Evolutionary conservation across 495 filamentous ascomycete genomes (phyloP).

Genomic region (Talaromyces borbonicus): DNA sequence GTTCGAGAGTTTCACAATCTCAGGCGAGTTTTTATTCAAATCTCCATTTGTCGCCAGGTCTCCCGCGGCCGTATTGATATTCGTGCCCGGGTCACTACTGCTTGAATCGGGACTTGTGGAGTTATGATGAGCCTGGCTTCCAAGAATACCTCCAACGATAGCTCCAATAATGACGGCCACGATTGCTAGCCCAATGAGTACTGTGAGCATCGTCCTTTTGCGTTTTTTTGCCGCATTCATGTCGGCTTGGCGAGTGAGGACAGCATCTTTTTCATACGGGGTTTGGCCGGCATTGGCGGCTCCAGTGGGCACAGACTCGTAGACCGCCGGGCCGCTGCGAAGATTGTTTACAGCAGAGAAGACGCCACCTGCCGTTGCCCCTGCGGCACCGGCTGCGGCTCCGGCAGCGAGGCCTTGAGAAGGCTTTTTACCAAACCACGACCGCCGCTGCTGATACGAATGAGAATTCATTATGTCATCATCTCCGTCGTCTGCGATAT

Average conservation of each 20-base stretch:
- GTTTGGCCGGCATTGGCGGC: constrained; percentile 18
- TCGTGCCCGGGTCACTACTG: constrained; percentile 8
- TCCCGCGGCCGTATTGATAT: constrained; percentile 19
- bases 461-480: constrained; percentile 52
- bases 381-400: constrained; percentile 38
- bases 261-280: constrained; percentile 42
- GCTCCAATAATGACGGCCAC: constrained; percentile 69
- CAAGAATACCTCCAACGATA: constrained; percentile 61
- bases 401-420: constrained; percentile 22
- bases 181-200: constrained; percentile 51
- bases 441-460: constrained; percentile 20
- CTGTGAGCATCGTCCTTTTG: constrained; percentile 61
- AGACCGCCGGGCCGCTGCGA: constrained; percentile 23
- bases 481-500: constrained; percentile 78
- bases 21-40: constrained; percentile 58
- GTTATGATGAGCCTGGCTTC: constrained; percentile 29
- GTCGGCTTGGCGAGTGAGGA: constrained; percentile 38
- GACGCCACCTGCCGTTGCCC: constrained; percentile 46
- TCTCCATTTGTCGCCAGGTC: constrained; percentile 53
- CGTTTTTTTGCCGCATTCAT: constrained; percentile 31
- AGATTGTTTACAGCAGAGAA: constrained; percentile 31
- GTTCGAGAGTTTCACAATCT: constrained; percentile 75
- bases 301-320: constrained; percentile 44
- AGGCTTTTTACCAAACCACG: constrained; percentile 36
- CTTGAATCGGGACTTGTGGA: constrained; percentile 9